Conservation (phyloP, 768 basidiomycete genomes). For the Calocybe cyanea region DNA sequence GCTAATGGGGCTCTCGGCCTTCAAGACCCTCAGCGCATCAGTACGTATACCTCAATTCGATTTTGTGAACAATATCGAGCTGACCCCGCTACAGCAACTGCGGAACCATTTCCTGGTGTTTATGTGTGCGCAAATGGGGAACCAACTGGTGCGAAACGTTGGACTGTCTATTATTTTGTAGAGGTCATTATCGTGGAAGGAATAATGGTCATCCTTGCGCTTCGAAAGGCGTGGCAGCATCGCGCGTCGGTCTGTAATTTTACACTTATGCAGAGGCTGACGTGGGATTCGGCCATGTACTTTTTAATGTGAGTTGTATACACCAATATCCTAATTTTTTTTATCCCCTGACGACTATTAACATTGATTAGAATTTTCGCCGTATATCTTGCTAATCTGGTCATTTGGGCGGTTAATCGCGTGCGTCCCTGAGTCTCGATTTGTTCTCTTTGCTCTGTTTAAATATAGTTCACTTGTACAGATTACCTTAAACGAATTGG, state of each 20-base stretch:
- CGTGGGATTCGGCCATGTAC: conserved; percentile 24
- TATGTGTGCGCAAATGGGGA: conserved; percentile 29
- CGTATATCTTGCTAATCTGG: conserved; percentile 23
- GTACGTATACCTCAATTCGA: conserved; percentile 10
- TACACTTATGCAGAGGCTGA: conserved; percentile 20
- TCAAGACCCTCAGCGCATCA: conserved; percentile 14
- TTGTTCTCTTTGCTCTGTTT: not conserved
- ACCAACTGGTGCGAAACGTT: conserved; percentile 18
- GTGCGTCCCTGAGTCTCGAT: not conserved
- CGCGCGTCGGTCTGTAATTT: conserved; percentile 10
- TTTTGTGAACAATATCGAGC: too few relatives aligned
- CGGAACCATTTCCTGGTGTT: conserved; percentile 23
- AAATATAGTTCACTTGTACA: not conserved
- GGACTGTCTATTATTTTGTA: conserved; percentile 24
- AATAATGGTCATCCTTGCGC: conserved; percentile 21
- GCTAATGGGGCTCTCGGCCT: conserved; percentile 19
- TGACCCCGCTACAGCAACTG: conserved; percentile 15
- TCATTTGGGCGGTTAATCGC: conserved; percentile 25
- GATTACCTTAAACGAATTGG: conserved; percentile 26
- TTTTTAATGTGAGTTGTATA: conserved; percentile 22
- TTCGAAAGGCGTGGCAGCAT: conserved; percentile 24
- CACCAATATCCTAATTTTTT: too few relatives aligned
- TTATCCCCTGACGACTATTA: too few relatives aligned
- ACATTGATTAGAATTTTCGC: conserved; percentile 28
- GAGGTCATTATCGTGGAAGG: conserved; percentile 19